phyloP scores from a whole-genome alignment of 192 early-diverging fungal species.

The Gaertneriomyces sp. region DNA sequence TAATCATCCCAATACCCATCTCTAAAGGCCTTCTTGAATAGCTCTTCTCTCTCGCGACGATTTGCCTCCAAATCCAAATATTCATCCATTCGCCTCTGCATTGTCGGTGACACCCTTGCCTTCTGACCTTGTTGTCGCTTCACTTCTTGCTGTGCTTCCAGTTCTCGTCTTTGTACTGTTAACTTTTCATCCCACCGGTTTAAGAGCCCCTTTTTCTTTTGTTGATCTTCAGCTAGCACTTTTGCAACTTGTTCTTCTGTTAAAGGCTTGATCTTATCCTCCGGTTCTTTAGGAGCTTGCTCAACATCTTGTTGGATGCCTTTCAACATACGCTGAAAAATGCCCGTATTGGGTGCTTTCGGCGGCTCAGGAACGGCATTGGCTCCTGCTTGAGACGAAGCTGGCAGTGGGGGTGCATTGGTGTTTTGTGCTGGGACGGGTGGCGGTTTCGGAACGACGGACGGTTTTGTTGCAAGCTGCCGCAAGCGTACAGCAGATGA shows the following conservation, averaged over 20 bases:
- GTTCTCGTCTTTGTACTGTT: slow-evolving; percentile 26
- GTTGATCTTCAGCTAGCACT: not conserved
- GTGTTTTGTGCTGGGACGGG: too few relatives aligned
- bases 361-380: too few relatives aligned
- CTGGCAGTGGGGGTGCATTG: too few relatives aligned
- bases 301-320: not conserved
- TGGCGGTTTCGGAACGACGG: too few relatives aligned
- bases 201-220: slow-evolving; percentile 24
- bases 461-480: too few relatives aligned
- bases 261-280: not conserved
- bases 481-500: too few relatives aligned
- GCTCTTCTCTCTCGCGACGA: slow-evolving; percentile 22
- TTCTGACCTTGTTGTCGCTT: slow-evolving; percentile 14
- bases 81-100: slow-evolving; percentile 34
- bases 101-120: slow-evolving; percentile 12
- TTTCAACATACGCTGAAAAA: not conserved
- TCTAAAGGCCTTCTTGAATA: slow-evolving; percentile 34
- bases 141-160: slow-evolving; percentile 29
- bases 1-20: slow-evolving; percentile 40
- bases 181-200: slow-evolving; percentile 30
- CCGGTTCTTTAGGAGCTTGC: not conserved
- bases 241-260: not conserved
- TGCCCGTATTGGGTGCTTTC: not conserved
- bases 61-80: slow-evolving; percentile 33
- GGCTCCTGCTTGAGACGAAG: too few relatives aligned